These are phyloP conservation scores for Pythium chondricola DNA, from an alignment of 352 stramenopile species.

Conservation along the genomic window DNA sequence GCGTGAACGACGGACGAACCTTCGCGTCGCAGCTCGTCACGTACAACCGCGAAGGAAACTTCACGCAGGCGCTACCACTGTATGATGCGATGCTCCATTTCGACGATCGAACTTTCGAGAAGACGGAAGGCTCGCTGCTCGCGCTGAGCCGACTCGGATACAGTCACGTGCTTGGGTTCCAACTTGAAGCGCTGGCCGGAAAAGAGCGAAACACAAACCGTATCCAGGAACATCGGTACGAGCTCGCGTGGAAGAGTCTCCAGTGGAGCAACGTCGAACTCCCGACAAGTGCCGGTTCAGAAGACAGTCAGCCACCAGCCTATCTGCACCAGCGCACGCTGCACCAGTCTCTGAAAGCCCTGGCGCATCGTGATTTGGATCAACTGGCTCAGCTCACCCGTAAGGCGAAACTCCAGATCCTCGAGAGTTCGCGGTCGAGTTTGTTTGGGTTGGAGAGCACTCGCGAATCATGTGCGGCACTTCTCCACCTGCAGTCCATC, in stretches of 20 bases:
- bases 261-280: slow-evolving; percentile 56
- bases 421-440: slow-evolving; percentile 49
- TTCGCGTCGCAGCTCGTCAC: slow-evolving; percentile 65
- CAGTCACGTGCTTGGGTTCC: slow-evolving; percentile 58
- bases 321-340: slow-evolving; percentile 54
- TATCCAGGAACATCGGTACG: slow-evolving; percentile 58
- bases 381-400: slow-evolving; percentile 29
- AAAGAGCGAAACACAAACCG: slow-evolving; percentile 5
- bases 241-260: slow-evolving; percentile 73
- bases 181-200: slow-evolving; percentile 30
- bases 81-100: slow-evolving; percentile 73
- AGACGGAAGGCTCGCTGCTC: slow-evolving; percentile 44
- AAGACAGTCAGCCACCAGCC: neutral
- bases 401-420: slow-evolving; percentile 40
- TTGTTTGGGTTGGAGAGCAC: slow-evolving; percentile 64
- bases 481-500: slow-evolving; percentile 55
- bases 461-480: slow-evolving; percentile 44
- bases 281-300: slow-evolving; percentile 8
- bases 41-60: slow-evolving; percentile 62
- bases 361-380: slow-evolving; percentile 44
- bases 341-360: slow-evolving; percentile 46
- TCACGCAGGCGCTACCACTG: slow-evolving; percentile 53
- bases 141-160: slow-evolving; percentile 67
- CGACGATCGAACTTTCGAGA: neutral
- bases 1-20: slow-evolving; percentile 68